Percentiles rank a stretch among this genome's conserved stretches.
Conservation (phyloP, 768 basidiomycete species). For the Asterophora lycoperdoides region DNA sequence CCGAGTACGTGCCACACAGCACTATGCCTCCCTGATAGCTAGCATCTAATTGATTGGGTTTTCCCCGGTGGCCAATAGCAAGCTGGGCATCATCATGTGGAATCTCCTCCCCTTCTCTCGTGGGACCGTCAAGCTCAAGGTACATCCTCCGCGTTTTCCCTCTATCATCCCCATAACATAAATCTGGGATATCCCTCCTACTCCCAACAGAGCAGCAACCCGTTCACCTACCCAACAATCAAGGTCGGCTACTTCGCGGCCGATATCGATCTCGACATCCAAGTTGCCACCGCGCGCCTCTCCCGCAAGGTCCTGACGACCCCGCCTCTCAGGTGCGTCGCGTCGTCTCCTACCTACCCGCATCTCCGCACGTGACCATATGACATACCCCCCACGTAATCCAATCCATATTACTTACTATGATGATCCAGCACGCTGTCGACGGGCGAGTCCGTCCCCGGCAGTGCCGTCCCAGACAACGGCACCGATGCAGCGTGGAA, state of each 20-base stretch:
- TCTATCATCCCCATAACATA: background rate
- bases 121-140: conserved; percentile 45
- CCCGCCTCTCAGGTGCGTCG: conserved; percentile 39
- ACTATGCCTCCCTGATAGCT: background rate
- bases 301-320: conserved; percentile 38
- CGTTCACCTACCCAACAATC: conserved; percentile 44
- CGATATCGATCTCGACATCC: conserved; percentile 45
- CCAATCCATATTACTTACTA: background rate
- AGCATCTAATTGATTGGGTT: background rate
- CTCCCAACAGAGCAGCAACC: conserved; percentile 36
- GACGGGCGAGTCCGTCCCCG: conserved; percentile 42
- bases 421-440: conserved; percentile 28
- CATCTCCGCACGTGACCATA: too few species aligned
- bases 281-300: conserved; percentile 44
- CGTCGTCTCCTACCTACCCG: too few species aligned
- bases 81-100: conserved; percentile 49
- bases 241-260: conserved; percentile 49
- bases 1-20: conserved; percentile 30
- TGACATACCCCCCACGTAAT: too few species aligned
- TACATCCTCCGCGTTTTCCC: conserved; percentile 14
- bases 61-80: conserved; percentile 19
- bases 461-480: conserved; percentile 38
- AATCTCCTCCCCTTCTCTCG: conserved; percentile 52
- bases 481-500: conserved; percentile 45
- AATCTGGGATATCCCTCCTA: background rate